Conservation (phyloP, 2,329 filamentous ascomycete species). For the Dryadomyces quercus-mongolicae region DNA sequence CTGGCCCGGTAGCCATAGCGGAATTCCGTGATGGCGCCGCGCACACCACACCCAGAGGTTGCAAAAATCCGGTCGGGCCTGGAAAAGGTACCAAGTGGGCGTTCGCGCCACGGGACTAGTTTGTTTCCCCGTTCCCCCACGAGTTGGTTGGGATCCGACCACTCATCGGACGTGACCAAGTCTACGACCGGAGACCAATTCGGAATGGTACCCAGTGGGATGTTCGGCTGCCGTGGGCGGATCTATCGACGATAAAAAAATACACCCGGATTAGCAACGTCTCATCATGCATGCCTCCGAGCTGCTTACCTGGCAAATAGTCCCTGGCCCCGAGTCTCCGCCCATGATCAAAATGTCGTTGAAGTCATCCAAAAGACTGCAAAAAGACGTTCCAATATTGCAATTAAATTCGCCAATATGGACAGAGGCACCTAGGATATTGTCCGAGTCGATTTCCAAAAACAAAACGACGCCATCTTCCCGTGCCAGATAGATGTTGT, state of each 20-base stretch:
- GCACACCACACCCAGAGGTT: conserved; percentile 50
- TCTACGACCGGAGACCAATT: conserved; percentile 53
- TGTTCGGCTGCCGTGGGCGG: conserved; percentile 30
- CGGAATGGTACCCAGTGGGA: conserved; percentile 46
- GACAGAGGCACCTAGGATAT: conserved; percentile 40
- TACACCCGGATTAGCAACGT: background rate
- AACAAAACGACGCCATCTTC: conserved; percentile 77
- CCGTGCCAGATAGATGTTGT: conserved; percentile 74
- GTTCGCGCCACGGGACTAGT: conserved; percentile 11
- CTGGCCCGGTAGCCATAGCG: conserved; percentile 58
- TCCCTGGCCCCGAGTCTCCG: conserved; percentile 67
- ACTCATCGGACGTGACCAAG: conserved; percentile 32
- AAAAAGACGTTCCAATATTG: conserved; percentile 72
- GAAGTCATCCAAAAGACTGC: conserved; percentile 54
- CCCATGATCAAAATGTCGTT: conserved; percentile 71
- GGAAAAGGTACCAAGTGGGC: conserved; percentile 37
- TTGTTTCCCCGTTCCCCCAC: conserved; percentile 9
- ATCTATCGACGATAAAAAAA: conserved; percentile 27
- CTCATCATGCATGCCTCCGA: background rate
- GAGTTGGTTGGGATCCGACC: conserved; percentile 17
- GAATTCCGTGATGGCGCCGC: conserved; percentile 55
- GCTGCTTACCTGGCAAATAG: conserved; percentile 53
- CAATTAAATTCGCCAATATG: conserved; percentile 55
- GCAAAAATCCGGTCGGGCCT: conserved; percentile 50
- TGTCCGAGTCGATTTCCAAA: conserved; percentile 51